Evolutionary conservation across 768 basidiomycete genomes (phyloP), one percentile per base, ranked within the genome.

Genomic region (Boletus fagicola): DNA sequence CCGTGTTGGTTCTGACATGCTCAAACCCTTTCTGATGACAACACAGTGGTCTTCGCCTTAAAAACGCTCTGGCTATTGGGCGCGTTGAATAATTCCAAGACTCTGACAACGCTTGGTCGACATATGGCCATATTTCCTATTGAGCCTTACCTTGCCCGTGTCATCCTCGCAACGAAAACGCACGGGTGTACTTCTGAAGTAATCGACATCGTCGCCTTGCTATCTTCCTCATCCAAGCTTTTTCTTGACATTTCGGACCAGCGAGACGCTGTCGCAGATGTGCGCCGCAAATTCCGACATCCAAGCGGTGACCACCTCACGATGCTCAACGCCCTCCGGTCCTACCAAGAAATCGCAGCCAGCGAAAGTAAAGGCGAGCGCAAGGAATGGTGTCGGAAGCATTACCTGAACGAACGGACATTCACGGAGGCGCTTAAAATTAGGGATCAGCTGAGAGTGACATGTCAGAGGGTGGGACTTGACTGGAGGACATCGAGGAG

Each of bases 121-220:
- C 76, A 85, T 59, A 98, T 99, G 91, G 87, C 94, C 4, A 67
- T 77, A n/a, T 92, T 95, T 67, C 97, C 97, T 3, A 82, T 97
- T n/a, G 94, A 98, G 62, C 94, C 96, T 1, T 75, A 83, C 33
- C 82, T 86, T 53, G 84, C 94, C 0, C 85, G 92, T 31, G 82
- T 88, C 42, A 74, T 98, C 33, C 76, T 98, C 52, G 88, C 90
- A 15, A 90, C 96, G 1, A 81, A 83, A 65, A 79, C 82, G 20
- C 75, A 86, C 52, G 81, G 80, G 2, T 98, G 93, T 74, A 83
- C 88, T 0, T 67, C 76, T 18, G 93, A 96, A 71, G 79, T 96
- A 39, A 77, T 98, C 62, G 85, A 90, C 64, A 88, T 98, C 63
- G 77, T 98, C 59, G 87, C 94, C 11, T 72, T 98, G 28, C 78